Evolutionary conservation across 2,329 filamentous ascomycete genomes (phyloP), one percentile per base, ranked within the genome.

Genomic region (Samsoniella hepiali): DNA sequence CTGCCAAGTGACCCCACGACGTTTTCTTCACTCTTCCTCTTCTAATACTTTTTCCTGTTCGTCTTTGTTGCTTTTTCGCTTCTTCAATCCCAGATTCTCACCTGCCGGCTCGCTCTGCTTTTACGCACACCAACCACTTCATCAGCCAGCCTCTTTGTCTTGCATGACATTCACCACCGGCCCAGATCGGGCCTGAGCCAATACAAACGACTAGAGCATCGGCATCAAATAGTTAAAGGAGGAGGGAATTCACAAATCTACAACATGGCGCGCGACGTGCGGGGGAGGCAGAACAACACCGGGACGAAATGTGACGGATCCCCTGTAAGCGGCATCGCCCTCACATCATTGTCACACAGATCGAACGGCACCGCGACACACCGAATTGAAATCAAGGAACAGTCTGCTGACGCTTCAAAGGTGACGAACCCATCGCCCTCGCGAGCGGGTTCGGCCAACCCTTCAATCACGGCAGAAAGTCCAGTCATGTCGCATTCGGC

Each of bases 121-220:
- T 27, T 29, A 36, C 31, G 36, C 45, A 27, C 51, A 55, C 32
- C 47, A 50, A 29, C 4, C 7, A n/a, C 42, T 22, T 22, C 42
- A 32, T 32, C 42, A 34, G 31, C 42, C 32, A 32, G n/a, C 29
- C 40, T 34, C 38, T 6, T 10, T 10, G 13, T 32, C 8, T 22
- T 50, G 34, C 34, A 60, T 60, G 45, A 60, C 45, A 51, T 13
- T 51, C 45, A 60, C 36, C 44, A 50, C 57, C 11, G 57, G 57
- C 57, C 57, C 57, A 40, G 6, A 15, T 31, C 36, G 57, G 57
- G 57, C 57, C 57, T 50, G 15, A 60, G 17, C 57, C 34, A 42
- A 13, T 36, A 22, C 40, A 15, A 40, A 9, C 29, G 13, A 15
- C 27, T 15, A 50, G 5, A 34, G 5, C 17, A 34, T n/a, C 29